Evolutionary conservation across 2,329 filamentous ascomycete genomes (phyloP).

Genomic region (Pseudogymnoascus sp.): DNA sequence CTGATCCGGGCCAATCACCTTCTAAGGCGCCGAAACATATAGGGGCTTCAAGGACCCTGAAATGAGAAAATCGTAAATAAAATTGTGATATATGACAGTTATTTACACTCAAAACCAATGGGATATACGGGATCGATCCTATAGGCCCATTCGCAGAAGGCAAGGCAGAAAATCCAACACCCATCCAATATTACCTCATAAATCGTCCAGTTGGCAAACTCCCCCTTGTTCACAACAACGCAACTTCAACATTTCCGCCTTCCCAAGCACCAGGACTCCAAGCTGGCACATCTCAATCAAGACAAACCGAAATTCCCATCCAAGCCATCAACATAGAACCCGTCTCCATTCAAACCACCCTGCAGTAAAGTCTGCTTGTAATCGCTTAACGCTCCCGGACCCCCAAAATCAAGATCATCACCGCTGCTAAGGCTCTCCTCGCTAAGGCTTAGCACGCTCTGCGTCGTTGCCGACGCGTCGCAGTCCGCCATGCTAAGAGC

Average conservation of each 20-base stretch:
- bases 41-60: neutral
- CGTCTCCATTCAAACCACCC: conserved; percentile 12
- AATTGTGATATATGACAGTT: conserved; percentile 4
- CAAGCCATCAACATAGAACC: conserved; percentile 28
- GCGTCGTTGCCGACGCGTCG: conserved; percentile 29
- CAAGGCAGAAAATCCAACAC: neutral
- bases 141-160: neutral
- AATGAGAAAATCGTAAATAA: neutral
- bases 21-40: neutral
- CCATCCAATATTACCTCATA: neutral
- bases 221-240: neutral
- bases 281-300: conserved; percentile 10
- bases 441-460: conserved; percentile 51
- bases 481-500: conserved; percentile 34
- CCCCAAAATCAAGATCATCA: conserved; percentile 27
- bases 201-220: neutral
- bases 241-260: neutral
- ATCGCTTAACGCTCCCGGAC: conserved; percentile 10
- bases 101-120: neutral
- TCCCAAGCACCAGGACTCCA: neutral
- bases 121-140: neutral
- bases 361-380: conserved; percentile 17
- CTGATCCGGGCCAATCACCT: neutral
- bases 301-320: conserved; percentile 35
- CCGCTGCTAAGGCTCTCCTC: conserved; percentile 51